phyloP scores from a whole-genome alignment of 2,329 filamentous ascomycete species.

The Beauveria bassiana region DNA sequence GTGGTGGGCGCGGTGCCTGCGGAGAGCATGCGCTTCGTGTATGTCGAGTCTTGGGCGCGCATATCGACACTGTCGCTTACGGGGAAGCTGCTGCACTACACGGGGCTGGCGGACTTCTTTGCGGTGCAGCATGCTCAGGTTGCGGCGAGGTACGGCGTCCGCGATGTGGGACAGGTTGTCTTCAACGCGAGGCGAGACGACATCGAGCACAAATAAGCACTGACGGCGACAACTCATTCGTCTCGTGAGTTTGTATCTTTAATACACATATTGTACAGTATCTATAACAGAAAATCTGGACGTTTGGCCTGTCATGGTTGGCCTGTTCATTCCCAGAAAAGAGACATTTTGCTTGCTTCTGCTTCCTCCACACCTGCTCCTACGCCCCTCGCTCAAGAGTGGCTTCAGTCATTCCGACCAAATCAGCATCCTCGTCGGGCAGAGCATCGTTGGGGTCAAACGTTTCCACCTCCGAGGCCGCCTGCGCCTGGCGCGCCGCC shows the following conservation, averaged over 20 bases:
- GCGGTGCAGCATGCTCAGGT: slow-evolving; percentile 73
- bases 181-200: slow-evolving; percentile 27
- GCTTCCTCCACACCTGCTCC: background rate
- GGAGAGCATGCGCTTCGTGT: slow-evolving; percentile 64
- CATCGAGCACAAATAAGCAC: background rate
- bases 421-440: slow-evolving; percentile 17
- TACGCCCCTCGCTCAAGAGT: background rate
- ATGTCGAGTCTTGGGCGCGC: slow-evolving; percentile 88
- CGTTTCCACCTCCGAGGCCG: slow-evolving; percentile 34
- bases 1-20: slow-evolving; percentile 36
- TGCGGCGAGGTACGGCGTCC: slow-evolving; percentile 36
- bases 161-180: slow-evolving; percentile 32
- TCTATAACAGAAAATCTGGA: slow-evolving; percentile 6
- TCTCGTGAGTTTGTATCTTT: slow-evolving; percentile 2
- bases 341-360: background rate
- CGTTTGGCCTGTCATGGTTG: background rate
- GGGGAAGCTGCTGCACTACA: slow-evolving; percentile 62
- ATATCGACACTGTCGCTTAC: slow-evolving; percentile 77
- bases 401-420: slow-evolving; percentile 14
- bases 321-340: background rate
- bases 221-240: background rate
- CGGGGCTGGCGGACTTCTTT: slow-evolving; percentile 64
- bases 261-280: slow-evolving; percentile 17
- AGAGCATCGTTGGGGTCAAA: slow-evolving; percentile 35
- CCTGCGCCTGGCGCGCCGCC: slow-evolving; percentile 31